Evolutionary conservation across 805 yeast species (phyloP).

Genomic region (Teunomyces kruisii): DNA sequence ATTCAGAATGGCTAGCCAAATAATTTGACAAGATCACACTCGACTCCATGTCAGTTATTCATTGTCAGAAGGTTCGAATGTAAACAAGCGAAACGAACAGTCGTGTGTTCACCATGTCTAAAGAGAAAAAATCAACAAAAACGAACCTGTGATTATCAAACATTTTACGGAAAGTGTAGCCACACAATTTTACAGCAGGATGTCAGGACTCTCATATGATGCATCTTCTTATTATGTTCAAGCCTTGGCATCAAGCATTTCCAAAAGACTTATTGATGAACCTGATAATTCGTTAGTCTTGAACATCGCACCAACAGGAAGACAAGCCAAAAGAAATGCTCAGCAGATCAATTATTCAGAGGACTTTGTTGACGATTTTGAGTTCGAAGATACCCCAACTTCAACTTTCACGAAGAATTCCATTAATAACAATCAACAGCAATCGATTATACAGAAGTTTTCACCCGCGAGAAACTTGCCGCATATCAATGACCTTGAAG

Average conservation of each 20-base stretch:
- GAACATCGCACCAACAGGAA: conserved; percentile 66
- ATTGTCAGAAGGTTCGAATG: too few relatives aligned
- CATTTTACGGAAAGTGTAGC: background rate
- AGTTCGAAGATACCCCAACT: conserved; percentile 23
- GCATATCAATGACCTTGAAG: conserved; percentile 21
- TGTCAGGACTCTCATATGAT: conserved; percentile 16
- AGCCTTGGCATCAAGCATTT: conserved; percentile 74
- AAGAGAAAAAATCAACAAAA: background rate
- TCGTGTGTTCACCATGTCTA: background rate
- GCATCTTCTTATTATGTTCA: conserved; percentile 54
- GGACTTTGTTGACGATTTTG: conserved; percentile 27
- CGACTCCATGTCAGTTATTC: conserved; percentile 19
- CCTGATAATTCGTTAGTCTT: conserved; percentile 72
- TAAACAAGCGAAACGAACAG: background rate
- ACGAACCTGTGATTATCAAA: background rate
- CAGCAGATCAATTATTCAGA: conserved; percentile 73
- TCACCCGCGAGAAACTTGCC: conserved; percentile 24
- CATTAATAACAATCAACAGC: conserved; percentile 36
- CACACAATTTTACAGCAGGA: background rate
- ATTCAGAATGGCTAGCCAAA: conserved; percentile 15
- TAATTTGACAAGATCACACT: conserved; percentile 18
- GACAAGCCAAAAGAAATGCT: conserved; percentile 73
- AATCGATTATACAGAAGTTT: conserved; percentile 29
- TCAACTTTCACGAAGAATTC: conserved; percentile 11
- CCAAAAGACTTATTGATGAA: conserved; percentile 63